phyloP scores from a whole-genome alignment of 306 rosid species.

The Potentilla sterilis region DNA sequence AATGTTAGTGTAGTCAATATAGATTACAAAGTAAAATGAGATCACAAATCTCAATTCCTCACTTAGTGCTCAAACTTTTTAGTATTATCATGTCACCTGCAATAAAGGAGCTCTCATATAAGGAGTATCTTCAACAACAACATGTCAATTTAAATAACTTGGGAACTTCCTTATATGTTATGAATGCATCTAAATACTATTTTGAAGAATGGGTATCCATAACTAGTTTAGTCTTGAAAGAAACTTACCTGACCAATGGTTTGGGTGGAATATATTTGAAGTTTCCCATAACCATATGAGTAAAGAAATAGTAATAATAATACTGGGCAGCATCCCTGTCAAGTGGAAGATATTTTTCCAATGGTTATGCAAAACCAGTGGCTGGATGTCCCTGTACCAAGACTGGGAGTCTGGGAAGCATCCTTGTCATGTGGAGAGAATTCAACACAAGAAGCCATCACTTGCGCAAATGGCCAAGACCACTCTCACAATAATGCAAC shows the following conservation, averaged over 20 bases:
- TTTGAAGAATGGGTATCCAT: no score
- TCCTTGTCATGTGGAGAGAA: neutral
- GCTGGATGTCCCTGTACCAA: constrained; percentile 7
- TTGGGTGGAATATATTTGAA: neutral
- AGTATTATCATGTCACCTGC: no score
- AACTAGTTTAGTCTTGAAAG: no score
- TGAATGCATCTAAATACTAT: no score
- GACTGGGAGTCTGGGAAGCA: constrained; percentile 16
- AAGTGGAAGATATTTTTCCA: no score
- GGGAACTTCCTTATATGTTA: no score
- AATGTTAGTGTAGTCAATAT: neutral
- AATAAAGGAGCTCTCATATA: no score
- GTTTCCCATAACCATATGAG: neutral
- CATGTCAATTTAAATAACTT: no score
- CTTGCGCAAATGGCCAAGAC: neutral
- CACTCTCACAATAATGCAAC: constrained; percentile 1
- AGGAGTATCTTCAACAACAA: no score
- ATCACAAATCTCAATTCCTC: neutral
- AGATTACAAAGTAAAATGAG: neutral
- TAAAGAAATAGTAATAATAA: no score
- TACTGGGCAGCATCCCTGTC: no score
- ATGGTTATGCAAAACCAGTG: constrained; percentile 5
- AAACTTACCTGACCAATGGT: neutral
- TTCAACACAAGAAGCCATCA: neutral
- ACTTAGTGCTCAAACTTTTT: no score